Evolutionary conservation across 495 filamentous ascomycete species (phyloP).

Genomic region (Astrothelium subdiscretum): DNA sequence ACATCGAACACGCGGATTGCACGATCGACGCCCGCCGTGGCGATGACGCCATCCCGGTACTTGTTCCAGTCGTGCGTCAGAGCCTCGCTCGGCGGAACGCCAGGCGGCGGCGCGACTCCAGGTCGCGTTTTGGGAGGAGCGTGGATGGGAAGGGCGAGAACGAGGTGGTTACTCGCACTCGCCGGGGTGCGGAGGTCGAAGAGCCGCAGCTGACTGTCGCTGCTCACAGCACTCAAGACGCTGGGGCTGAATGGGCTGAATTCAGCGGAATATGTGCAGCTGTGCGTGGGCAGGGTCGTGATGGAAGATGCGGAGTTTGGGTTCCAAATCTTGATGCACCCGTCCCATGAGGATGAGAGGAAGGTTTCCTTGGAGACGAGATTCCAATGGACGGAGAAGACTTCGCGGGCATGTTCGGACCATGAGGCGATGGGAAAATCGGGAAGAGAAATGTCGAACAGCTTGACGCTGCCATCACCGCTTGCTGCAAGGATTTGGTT

Average conservation of each 20-base stretch:
- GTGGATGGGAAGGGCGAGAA: constrained; percentile 66
- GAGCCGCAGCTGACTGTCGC: constrained; percentile 74
- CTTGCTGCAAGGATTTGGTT: constrained; percentile 79
- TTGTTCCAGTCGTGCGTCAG: constrained; percentile 99
- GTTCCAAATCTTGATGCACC: constrained; percentile 84
- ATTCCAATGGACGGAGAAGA: constrained; percentile 88
- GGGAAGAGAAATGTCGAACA: constrained; percentile 70
- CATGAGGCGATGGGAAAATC: constrained; percentile 78
- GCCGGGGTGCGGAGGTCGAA: constrained; percentile 83
- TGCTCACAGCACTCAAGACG: constrained; percentile 68
- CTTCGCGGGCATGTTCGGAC: constrained; percentile 84
- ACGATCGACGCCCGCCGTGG: constrained; percentile 82
- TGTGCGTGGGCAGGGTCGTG: constrained; percentile 73
- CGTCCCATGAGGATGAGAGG: constrained; percentile 84
- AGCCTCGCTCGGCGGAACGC: constrained; percentile 55
- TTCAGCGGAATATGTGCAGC: constrained; percentile 77
- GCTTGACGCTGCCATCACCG: constrained; percentile 87
- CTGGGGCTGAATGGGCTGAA: constrained; percentile 72
- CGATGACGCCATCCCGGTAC: constrained; percentile 71
- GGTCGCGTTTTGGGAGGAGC: constrained; percentile 35
- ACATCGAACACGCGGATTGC: constrained; percentile 82
- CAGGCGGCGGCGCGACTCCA: constrained; percentile 31
- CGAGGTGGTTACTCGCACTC: constrained; percentile 71
- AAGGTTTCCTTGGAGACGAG: constrained; percentile 83
- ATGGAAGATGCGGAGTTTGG: constrained; percentile 61